These are phyloP conservation scores for Vitis riparia DNA, from an alignment of 164 flowering plant species.

Conservation along the genomic window DNA sequence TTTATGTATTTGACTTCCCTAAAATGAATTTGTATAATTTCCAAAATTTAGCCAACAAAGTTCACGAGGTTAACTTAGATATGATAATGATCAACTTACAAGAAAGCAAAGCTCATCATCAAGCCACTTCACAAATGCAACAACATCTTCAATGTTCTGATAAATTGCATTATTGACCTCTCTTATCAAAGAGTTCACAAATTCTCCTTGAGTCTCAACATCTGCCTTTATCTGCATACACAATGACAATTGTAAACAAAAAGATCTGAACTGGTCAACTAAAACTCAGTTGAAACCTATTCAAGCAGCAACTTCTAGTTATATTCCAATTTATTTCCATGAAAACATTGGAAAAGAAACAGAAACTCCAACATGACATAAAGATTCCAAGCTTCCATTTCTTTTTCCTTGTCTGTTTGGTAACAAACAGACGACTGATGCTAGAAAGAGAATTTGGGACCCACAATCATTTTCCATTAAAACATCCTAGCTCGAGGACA, in stretches of 20 bases:
- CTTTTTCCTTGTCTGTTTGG: too few relatives aligned
- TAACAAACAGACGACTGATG: too few relatives aligned
- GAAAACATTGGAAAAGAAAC: not conserved
- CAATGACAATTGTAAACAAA: not conserved
- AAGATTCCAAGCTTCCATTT: too few relatives aligned
- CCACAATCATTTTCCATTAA: too few relatives aligned
- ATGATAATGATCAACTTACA: slow-evolving; percentile 41
- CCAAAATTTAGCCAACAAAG: not conserved
- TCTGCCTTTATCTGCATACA: slow-evolving; percentile 83
- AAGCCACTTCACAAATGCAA: slow-evolving; percentile 95
- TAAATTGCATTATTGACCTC: slow-evolving; percentile 84
- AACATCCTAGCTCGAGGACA: not conserved
- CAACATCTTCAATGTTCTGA: slow-evolving; percentile 77
- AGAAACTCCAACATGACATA: not conserved
- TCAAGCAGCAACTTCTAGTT: slow-evolving; percentile 1
- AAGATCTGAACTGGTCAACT: not conserved
- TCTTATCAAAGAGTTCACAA: slow-evolving; percentile 75
- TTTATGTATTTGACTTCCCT: too few relatives aligned
- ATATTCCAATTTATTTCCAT: not conserved
- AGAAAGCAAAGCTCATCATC: slow-evolving; percentile 95
- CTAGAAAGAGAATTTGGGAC: too few relatives aligned
- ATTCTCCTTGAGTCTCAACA: slow-evolving; percentile 94
- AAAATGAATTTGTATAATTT: too few relatives aligned
- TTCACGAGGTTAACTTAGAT: not conserved
- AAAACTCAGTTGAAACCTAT: not conserved